Conservation (phyloP, 2,329 filamentous ascomycete genomes). For the Sporothrix luriei region DNA sequence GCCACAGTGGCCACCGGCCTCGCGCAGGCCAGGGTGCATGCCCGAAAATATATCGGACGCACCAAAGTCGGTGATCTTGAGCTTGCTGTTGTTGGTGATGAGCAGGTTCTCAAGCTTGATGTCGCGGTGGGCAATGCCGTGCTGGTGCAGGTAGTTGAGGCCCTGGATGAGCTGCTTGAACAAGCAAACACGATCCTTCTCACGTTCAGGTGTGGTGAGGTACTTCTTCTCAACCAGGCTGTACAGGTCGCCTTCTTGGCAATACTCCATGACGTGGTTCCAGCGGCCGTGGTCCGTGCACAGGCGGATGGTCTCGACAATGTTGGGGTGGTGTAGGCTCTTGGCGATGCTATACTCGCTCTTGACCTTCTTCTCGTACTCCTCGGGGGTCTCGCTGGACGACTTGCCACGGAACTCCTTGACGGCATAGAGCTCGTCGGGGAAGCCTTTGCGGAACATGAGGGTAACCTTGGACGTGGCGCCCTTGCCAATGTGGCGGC, state of each 20-base stretch:
- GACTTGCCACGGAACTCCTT: conserved; percentile 83
- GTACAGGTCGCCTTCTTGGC: conserved; percentile 78
- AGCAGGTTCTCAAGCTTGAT: conserved; percentile 89
- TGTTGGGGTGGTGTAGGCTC: conserved; percentile 82
- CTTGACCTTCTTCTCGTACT: conserved; percentile 88
- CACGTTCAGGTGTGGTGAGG: conserved; percentile 64
- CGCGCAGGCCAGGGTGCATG: conserved; percentile 74
- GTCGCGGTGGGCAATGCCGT: conserved; percentile 87
- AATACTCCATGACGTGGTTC: conserved; percentile 95
- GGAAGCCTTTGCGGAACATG: conserved; percentile 70
- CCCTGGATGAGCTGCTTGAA: conserved; percentile 89
- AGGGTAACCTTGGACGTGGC: conserved; percentile 80
- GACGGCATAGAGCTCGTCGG: conserved; percentile 73
- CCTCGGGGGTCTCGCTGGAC: conserved; percentile 66
- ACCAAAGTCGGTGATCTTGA: conserved; percentile 92
- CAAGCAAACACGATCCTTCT: conserved; percentile 73
- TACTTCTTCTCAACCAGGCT: conserved; percentile 71
- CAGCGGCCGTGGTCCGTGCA: conserved; percentile 75
- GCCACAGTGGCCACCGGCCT: conserved; percentile 72
- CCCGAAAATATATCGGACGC: conserved; percentile 85
- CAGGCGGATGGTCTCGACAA: conserved; percentile 76
- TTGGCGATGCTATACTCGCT: conserved; percentile 88
- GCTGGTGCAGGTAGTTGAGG: conserved; percentile 75
- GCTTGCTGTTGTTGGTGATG: conserved; percentile 73
- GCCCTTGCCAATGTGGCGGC: conserved; percentile 77